Base-by-base conservation (phyloP, 805 yeast genomes). In the Lipomyces oligophaga region DNA sequence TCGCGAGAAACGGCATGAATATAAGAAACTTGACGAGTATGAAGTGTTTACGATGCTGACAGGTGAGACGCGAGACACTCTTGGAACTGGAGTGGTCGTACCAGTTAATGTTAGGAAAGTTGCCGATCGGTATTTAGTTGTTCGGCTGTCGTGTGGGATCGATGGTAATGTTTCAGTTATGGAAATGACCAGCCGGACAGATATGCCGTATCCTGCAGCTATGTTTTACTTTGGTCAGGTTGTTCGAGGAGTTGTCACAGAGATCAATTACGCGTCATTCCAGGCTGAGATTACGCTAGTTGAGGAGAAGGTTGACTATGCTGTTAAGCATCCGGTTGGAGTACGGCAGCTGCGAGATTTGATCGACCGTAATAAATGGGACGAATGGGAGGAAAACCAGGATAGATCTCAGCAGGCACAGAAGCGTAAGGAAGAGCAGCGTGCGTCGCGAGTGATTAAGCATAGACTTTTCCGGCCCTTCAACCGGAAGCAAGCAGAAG, bases 401-500 rank as follows among this genome's bases (percentile, higher is more conserved):
- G 94, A 87, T 65, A 61, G 67, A 18, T 76, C 71, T 38, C 70
- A 68, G 40, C 40, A 51, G 20, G 90, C 81, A 57, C 67, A 67
- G 41, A 77, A 79, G 11, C 76, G 74, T 62, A 83, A 79, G 54
- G 79, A 79, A 52, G 81, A 80, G 24, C 79, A 81, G 60, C 78
- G 79, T 41, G 80, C 83, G 49, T 75, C 80, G 52, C 79, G 95
- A 62, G 82, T 85, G 55, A 77, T 93, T 59, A 90, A 88, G 63
- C 98, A 93, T 70, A 95, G 96, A 31, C 77, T 83, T 63, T 93
- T 85, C 76, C 83, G 80, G 58, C 83, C 85, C 53, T 83, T 89
- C 70, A 84, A 80, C 58, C 76, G 84, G 49, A 74, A 73, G 45
- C 96, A 93, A 70, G 97, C 99, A 0, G 97, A 90, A 65, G 95